Percentiles rank a stretch among this genome's conserved stretches.
Conservation (phyloP, 2,329 filamentous ascomycete genomes). For the Penicillium sp. region DNA sequence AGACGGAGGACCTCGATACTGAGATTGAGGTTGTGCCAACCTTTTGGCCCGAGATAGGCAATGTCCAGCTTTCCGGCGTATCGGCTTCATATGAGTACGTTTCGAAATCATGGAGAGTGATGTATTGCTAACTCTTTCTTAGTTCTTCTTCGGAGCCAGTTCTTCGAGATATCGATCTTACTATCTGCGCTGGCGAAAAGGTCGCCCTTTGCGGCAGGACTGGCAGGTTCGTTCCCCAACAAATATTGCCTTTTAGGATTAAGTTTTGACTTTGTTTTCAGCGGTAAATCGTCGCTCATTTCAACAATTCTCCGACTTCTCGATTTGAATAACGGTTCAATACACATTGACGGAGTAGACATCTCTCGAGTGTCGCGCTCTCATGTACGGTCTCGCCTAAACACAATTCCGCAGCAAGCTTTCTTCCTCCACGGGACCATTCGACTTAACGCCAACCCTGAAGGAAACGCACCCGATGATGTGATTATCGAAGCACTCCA, state of each 20-base stretch:
- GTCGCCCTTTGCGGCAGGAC: conserved; percentile 40
- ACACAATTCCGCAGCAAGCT: conserved; percentile 40
- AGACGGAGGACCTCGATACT: conserved; percentile 46
- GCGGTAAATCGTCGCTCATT: conserved; percentile 40
- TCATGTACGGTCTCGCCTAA: conserved; percentile 33
- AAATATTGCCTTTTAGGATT: neutral
- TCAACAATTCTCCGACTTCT: conserved; percentile 37
- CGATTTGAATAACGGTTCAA: conserved; percentile 35
- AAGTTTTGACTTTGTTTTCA: conserved; percentile 10
- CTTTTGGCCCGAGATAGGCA: conserved; percentile 46
- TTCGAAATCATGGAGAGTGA: neutral
- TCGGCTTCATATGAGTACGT: conserved; percentile 47
- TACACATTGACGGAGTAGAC: conserved; percentile 38
- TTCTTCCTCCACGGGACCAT: conserved; percentile 36
- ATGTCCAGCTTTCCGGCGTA: conserved; percentile 45
- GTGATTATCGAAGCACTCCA: conserved; percentile 34
- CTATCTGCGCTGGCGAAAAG: conserved; percentile 36
- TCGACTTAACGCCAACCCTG: conserved; percentile 27
- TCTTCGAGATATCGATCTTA: conserved; percentile 31
- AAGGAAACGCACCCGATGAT: conserved; percentile 23
- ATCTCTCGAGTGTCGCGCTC: conserved; percentile 31
- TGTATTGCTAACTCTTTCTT: neutral
- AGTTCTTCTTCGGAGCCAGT: conserved; percentile 23
- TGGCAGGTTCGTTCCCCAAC: conserved; percentile 33
- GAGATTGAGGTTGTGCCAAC: conserved; percentile 44